Evolutionary conservation across 208 protist species (phyloP).

Genomic region (Jaenimonas drosophilae): DNA sequence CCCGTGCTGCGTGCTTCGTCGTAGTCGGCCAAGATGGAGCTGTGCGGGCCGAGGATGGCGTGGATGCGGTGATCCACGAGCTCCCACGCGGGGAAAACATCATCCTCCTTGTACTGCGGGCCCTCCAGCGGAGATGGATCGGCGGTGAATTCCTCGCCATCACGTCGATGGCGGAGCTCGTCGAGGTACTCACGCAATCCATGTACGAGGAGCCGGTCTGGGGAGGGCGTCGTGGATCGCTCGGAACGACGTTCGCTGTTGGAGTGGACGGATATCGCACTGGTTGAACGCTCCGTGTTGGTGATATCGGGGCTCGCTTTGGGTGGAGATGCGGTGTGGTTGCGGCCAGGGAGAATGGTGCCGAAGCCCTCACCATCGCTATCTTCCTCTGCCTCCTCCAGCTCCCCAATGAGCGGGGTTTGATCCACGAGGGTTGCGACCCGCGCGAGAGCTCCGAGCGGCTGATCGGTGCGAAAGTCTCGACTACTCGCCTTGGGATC

Average conservation of each 20-base stretch:
- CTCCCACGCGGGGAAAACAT: conserved; percentile 24
- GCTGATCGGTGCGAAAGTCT: no score
- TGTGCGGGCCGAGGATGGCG: conserved; percentile 31
- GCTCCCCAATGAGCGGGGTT: conserved; percentile 47
- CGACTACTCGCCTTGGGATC: background rate
- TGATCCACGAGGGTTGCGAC: conserved; percentile 42
- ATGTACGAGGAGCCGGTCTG: no score
- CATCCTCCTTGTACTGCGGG: conserved; percentile 1
- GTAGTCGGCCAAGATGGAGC: conserved; percentile 29
- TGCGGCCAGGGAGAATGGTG: conserved; percentile 35
- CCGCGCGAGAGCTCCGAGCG: conserved; percentile 17
- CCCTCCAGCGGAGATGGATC: no score
- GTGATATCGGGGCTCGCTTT: no score
- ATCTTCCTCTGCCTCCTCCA: conserved; percentile 46
- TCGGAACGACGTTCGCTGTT: no score
- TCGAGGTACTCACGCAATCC: no score
- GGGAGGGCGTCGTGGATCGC: no score
- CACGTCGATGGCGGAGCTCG: no score
- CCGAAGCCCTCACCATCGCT: conserved; percentile 84
- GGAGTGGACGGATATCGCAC: no score
- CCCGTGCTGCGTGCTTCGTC: background rate
- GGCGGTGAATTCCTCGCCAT: no score
- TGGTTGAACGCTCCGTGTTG: no score
- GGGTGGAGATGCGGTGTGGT: background rate
- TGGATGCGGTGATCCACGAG: conserved; percentile 26